phyloP scores from a whole-genome alignment of 805 yeast species.

The Lipomyces spencermartinsiae region DNA sequence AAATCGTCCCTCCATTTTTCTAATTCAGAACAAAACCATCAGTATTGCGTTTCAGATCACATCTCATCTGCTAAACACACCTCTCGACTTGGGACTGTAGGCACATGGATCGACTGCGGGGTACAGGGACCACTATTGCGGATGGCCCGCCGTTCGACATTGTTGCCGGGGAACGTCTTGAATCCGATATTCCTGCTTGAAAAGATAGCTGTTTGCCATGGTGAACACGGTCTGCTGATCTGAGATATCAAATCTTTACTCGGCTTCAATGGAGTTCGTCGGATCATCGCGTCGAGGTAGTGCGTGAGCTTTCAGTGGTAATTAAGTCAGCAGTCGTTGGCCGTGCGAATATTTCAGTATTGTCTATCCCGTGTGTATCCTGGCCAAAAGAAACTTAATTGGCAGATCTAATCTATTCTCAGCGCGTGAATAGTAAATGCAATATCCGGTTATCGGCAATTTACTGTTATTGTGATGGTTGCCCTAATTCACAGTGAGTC shows the following conservation, averaged over 20 bases:
- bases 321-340: too few relatives aligned
- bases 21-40: not conserved
- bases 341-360: too few relatives aligned
- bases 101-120: slow-evolving; percentile 4
- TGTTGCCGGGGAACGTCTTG: not conserved
- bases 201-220: not conserved
- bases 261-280: not conserved
- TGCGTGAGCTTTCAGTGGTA: too few relatives aligned
- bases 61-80: not conserved
- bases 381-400: too few relatives aligned
- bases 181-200: not conserved
- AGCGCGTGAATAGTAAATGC: too few relatives aligned
- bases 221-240: not conserved
- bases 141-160: not conserved
- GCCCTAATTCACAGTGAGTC: not conserved
- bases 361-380: not conserved
- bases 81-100: not conserved
- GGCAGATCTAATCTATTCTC: too few relatives aligned
- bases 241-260: not conserved
- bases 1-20: slow-evolving; percentile 33
- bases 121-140: not conserved
- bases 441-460: too few relatives aligned
- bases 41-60: not conserved
- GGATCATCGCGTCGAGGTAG: not conserved
- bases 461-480: too few relatives aligned